Conservation (phyloP, 1,284 basidiomycete species). For the Apiotrichum veenhuisii region DNA sequence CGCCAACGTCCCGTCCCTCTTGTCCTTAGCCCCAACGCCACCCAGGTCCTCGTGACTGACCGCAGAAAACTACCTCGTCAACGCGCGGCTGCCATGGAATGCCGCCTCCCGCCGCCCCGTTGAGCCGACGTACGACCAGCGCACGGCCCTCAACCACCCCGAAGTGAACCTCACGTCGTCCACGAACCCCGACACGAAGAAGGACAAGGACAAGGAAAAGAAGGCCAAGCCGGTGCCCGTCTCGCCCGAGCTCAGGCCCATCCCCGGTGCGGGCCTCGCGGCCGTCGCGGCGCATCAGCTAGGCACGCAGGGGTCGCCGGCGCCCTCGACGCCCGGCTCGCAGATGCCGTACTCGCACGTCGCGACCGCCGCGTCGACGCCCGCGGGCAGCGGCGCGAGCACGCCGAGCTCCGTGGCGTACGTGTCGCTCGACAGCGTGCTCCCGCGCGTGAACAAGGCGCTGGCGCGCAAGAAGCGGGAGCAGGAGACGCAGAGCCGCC, state of each 20-base stretch:
- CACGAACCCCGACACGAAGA: conserved; percentile 12
- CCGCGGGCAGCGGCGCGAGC: conserved; percentile 9
- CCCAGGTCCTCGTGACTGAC: background rate
- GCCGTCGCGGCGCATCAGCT: conserved; percentile 1
- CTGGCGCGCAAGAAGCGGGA: background rate
- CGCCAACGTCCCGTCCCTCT: too few species aligned
- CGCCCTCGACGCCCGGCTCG: background rate
- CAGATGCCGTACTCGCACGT: conserved; percentile 1
- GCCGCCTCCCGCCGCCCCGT: background rate
- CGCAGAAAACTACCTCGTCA: conserved; percentile 40
- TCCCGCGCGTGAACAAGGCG: conserved; percentile 8
- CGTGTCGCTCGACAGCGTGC: conserved; percentile 15
- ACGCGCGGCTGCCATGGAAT: conserved; percentile 36
- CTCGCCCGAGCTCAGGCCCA: background rate
- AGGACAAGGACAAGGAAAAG: background rate
- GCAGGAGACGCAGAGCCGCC: background rate
- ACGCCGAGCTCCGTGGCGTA: conserved; percentile 16
- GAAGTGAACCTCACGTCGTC: conserved; percentile 18
- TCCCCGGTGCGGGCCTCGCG: background rate
- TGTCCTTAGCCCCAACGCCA: too few species aligned
- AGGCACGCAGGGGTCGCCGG: background rate
- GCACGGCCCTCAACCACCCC: conserved; percentile 17
- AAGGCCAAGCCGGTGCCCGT: background rate
- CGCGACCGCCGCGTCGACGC: conserved; percentile 7
- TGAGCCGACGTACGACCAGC: conserved; percentile 24